phyloP scores from a whole-genome alignment of 805 yeast species.

The Wickerhamiella azyma region DNA sequence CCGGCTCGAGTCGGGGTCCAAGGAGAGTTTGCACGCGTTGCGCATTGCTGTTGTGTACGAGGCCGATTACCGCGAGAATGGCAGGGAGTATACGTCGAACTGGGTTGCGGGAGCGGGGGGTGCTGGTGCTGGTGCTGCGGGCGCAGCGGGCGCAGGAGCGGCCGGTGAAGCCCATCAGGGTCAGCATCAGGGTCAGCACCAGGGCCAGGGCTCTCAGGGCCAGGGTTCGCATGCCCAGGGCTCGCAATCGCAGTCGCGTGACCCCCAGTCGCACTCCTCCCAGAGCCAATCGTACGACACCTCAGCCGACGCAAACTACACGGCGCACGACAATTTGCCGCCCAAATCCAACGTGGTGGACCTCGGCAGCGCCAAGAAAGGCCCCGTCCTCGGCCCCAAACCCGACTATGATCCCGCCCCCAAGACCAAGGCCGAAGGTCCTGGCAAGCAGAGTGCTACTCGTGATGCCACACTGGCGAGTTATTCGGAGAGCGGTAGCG shows the following conservation, averaged over 20 bases:
- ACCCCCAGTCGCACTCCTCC: constrained; percentile 2
- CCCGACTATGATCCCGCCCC: constrained; percentile 7
- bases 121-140: constrained; percentile 9
- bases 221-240: constrained; percentile 7
- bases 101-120: not conserved
- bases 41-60: constrained; percentile 5
- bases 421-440: constrained; percentile 4
- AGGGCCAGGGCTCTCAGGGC: constrained; percentile 6
- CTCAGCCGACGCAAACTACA: not conserved
- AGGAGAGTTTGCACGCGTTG: not conserved
- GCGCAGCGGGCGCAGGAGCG: constrained; percentile 21
- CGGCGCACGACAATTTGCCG: constrained; percentile 12
- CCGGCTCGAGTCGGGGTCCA: constrained; percentile 36
- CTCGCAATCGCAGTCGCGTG: not conserved
- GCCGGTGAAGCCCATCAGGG: no score
- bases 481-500: not conserved
- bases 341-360: constrained; percentile 18
- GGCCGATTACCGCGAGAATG: not conserved
- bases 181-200: constrained; percentile 6
- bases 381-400: constrained; percentile 15
- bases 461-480: not conserved
- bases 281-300: not conserved
- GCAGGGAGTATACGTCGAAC: not conserved
- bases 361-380: constrained; percentile 18
- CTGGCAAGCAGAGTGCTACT: not conserved